Percentiles rank a stretch among this genome's conserved stretches.
phyloP scores from a whole-genome alignment of 371 early-diverging fungal species.

The Mortierella sp. region DNA sequence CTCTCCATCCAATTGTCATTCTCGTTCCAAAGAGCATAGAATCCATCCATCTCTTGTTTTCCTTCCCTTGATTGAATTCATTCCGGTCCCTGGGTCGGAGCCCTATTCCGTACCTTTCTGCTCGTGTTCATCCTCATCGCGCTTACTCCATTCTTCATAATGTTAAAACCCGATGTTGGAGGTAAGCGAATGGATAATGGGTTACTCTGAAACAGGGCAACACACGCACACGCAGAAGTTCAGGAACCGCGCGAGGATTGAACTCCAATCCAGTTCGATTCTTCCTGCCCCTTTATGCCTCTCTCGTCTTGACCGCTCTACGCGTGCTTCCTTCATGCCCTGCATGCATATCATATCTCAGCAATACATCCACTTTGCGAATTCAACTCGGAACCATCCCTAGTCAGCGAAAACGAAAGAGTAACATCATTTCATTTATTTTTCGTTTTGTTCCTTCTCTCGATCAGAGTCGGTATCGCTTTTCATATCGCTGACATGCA shows the following conservation, averaged over 20 bases:
- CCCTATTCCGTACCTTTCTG: not conserved
- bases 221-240: not conserved
- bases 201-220: not conserved
- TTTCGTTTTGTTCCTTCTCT: not conserved
- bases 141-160: not conserved
- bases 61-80: not conserved
- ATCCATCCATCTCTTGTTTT: too few species aligned
- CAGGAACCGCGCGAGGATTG: too few species aligned
- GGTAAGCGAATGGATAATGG: not conserved
- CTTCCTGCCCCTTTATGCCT: too few species aligned
- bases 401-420: too few species aligned
- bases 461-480: slow-evolving; percentile 30
- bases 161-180: slow-evolving; percentile 10
- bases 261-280: too few species aligned
- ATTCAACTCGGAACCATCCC: too few species aligned
- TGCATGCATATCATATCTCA: too few species aligned
- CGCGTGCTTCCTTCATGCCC: too few species aligned
- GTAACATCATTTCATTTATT: not conserved
- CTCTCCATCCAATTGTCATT: too few species aligned
- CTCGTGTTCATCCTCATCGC: not conserved
- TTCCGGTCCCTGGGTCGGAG: not conserved
- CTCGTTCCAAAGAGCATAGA: too few species aligned
- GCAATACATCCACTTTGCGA: too few species aligned
- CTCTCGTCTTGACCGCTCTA: too few species aligned
- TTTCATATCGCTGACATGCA: slow-evolving; percentile 58